Percentiles rank a stretch among this genome's conserved stretches.
Evolutionary conservation across 2,329 filamentous ascomycete species (phyloP).

Genomic region (Grosmannia penicillata): DNA sequence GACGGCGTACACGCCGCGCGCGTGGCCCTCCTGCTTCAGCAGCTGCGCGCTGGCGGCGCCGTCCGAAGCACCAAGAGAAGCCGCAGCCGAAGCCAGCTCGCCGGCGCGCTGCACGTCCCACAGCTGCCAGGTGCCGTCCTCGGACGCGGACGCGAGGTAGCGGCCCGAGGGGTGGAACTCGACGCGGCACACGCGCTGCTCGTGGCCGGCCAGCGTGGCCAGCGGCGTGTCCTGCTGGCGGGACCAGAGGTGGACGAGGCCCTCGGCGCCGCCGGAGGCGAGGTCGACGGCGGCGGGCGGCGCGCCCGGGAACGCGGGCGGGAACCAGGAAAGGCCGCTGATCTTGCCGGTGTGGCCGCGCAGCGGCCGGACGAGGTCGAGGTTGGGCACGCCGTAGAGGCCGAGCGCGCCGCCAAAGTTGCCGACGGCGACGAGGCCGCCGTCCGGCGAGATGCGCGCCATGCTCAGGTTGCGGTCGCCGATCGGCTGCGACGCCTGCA

Average conservation of each 20-base stretch:
- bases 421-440: slow-evolving; percentile 70
- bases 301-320: slow-evolving; percentile 54
- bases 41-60: slow-evolving; percentile 21
- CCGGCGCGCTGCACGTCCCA: slow-evolving; percentile 84
- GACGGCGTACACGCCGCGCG: slow-evolving; percentile 79
- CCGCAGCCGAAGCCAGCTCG: slow-evolving; percentile 27
- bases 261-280: slow-evolving; percentile 80
- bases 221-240: slow-evolving; percentile 74
- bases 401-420: slow-evolving; percentile 90
- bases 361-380: slow-evolving; percentile 61
- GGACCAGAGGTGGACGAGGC: slow-evolving; percentile 80
- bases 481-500: slow-evolving; percentile 86
- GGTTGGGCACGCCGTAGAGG: slow-evolving; percentile 66
- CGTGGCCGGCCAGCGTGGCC: slow-evolving; percentile 69
- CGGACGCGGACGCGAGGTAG: slow-evolving; percentile 84
- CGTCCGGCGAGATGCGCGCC: slow-evolving; percentile 76
- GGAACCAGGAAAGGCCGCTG: slow-evolving; percentile 82
- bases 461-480: slow-evolving; percentile 86
- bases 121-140: slow-evolving; percentile 90
- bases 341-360: slow-evolving; percentile 81
- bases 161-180: slow-evolving; percentile 88
- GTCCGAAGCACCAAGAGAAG: too few relatives aligned
- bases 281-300: slow-evolving; percentile 66
- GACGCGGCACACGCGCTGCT: slow-evolving; percentile 73
- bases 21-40: slow-evolving; percentile 85